Base-by-base conservation (phyloP, 768 basidiomycete genomes). In the Asterophora lycoperdoides region DNA sequence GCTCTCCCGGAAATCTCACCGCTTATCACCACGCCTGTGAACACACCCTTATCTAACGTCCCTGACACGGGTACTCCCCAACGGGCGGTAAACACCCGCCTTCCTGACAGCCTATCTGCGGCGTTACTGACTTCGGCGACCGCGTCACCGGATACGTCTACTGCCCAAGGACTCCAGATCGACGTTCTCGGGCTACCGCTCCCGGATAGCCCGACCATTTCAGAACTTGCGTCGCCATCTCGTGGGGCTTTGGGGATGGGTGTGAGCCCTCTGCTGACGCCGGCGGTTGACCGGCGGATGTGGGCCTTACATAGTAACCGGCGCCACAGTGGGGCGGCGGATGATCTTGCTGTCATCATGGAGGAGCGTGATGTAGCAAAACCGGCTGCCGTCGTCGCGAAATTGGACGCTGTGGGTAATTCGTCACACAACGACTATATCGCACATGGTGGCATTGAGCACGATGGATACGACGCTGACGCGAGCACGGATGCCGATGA, bases 1-100 rank as follows among this genome's bases (percentile, higher is more conserved):
- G 44, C 56, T 5, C 56, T 74, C 8, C 69, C 70, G 1, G 34
- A 46, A 1, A 62, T 70, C 17, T 69, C 69, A 5, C 70, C 72
- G 8, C 55, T 71, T 8, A 56, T 60, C 1, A 49, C 63, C 3
- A 68, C 67, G 1, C 68, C 69, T 0, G 49, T 67, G n/a, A 69
- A 68, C 47, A 38, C 60, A 8, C 9, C 52, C 10, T 18, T 33
- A 4, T 35, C 26, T 4, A 13, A 13, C 38, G 20, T 38, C 33
- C 20, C 7, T 19, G 13, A n/a, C 13, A 20, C 32, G 8, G n/a
- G 37, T 19, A 46, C 46, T 8, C 38, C 46, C 14, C 44, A 46
- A 30, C 36, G 47, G 5, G 47, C 45, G 5, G 14, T 41, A 17
- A 45, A 19, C 13, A 29, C 40, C n/a, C 23, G 18, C n/a, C 29